phyloP scores from a whole-genome alignment of 495 filamentous ascomycete species.

The Trichoderma reesei region DNA sequence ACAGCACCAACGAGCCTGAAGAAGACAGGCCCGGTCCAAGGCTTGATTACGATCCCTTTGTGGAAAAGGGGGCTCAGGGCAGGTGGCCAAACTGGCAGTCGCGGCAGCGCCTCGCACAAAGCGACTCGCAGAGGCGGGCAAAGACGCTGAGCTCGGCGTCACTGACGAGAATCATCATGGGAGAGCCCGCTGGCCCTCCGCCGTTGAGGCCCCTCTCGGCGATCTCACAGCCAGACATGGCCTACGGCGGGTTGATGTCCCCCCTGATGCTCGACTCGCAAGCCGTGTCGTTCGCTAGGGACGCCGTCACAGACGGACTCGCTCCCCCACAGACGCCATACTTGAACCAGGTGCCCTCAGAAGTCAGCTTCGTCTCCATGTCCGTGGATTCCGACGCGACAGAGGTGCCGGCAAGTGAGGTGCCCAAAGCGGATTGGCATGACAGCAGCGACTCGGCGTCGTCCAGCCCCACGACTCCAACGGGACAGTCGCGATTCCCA shows the following conservation, averaged over 20 bases:
- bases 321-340: background rate
- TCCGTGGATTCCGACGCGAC: conserved; percentile 6
- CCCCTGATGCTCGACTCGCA: background rate
- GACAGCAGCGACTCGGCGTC: background rate
- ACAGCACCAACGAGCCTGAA: conserved; percentile 7
- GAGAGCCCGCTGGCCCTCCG: background rate
- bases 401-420: background rate
- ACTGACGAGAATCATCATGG: background rate
- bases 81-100: background rate
- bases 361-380: background rate
- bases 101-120: background rate
- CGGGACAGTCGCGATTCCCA: background rate
- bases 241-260: background rate
- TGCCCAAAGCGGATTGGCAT: background rate
- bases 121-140: background rate
- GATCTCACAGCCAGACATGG: background rate
- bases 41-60: conserved; percentile 1
- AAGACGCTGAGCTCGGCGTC: background rate
- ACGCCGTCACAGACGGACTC: background rate
- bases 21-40: background rate
- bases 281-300: too few species aligned
- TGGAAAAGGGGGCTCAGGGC: background rate
- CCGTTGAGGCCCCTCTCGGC: conserved; percentile 1
- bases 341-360: background rate
- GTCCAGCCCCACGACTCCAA: background rate